Base-by-base conservation (phyloP, 2,329 filamentous ascomycete genomes). In the Amauroascus verrucosus region DNA sequence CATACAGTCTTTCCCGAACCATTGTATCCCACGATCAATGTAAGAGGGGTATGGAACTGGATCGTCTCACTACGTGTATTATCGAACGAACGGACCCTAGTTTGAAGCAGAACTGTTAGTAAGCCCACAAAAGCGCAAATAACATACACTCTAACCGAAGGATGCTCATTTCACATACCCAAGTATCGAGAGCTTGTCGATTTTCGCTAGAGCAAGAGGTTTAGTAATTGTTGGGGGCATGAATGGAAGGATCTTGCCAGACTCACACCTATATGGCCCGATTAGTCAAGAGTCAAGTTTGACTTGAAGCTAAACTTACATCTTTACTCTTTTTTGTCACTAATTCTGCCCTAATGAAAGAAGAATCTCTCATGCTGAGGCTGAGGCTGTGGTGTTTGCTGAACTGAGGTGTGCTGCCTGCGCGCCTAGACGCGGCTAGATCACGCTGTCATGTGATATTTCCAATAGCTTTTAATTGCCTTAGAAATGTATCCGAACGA, bases 11-110 rank as follows among this genome's bases (percentile, higher is more conserved):
- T 98, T 57, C 93, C 93, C 0, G 91, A 97, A 53, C 93, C 93
- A 73, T 98, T 98, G 71, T 89, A 88, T 55, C 93, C 93, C 55
- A 98, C 94, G 61, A 98, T 98, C 57, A 98, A 79, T 11, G 93
- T 98, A 54, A 98, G 78, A 24, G 93, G 94, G 0, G 87, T 85
- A 59, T 89, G 83, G 68, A 98, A 97, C 61, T 85, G 79, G 57
- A 97, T 95, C 35, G 80, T 84, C 71, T 96, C 86, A 59, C 79
- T 79, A 56, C 78, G 75, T 41, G 77, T 76, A 59, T 86, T 85
- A 69, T 85, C 86, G 68, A 97, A 97, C 54, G 91, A 96, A 61
- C 91, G 88, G 61, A 88, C 77, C 67, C 81, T 81, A 59, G 3
- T 14, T 3, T n/a, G 20, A 45, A 37, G 38, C 46, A 46, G 16